Conservation (phyloP, 768 basidiomycete species). For the Lactifluus piperatus region DNA sequence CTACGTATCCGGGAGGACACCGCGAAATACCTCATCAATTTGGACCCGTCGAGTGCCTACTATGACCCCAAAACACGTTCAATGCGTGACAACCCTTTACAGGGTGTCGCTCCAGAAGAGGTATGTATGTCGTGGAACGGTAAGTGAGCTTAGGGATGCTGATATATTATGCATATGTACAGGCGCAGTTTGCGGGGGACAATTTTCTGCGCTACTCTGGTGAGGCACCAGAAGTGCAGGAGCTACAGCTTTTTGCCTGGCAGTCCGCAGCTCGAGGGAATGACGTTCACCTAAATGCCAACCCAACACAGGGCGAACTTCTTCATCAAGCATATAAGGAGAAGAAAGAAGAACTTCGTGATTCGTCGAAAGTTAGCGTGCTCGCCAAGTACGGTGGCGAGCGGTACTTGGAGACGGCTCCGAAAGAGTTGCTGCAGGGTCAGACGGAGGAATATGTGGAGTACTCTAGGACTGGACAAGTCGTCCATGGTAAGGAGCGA, state of each 20-base stretch:
- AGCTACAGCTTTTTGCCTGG: slow-evolving; percentile 95
- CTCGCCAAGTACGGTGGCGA: slow-evolving; percentile 92
- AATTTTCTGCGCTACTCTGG: slow-evolving; percentile 91
- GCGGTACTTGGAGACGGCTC: slow-evolving; percentile 81
- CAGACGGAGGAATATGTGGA: slow-evolving; percentile 98
- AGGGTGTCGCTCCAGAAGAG: slow-evolving; percentile 75
- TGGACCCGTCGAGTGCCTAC: slow-evolving; percentile 93
- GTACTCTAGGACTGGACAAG: slow-evolving; percentile 85
- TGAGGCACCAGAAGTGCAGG: slow-evolving; percentile 86
- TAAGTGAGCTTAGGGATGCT: slow-evolving; percentile 3
- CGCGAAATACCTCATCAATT: slow-evolving; percentile 95
- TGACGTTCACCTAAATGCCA: slow-evolving; percentile 91
- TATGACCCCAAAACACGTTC: slow-evolving; percentile 99
- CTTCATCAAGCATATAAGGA: slow-evolving; percentile 84
- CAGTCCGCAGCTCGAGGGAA: slow-evolving; percentile 89
- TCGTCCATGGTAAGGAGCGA: slow-evolving; percentile 86
- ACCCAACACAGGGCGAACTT: slow-evolving; percentile 91
- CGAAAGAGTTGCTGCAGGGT: slow-evolving; percentile 86
- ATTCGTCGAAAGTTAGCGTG: slow-evolving; percentile 82
- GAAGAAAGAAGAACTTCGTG: slow-evolving; percentile 88
- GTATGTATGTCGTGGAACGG: slow-evolving; percentile 39
- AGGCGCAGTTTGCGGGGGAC: slow-evolving; percentile 92
- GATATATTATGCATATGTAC: not conserved
- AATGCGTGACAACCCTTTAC: slow-evolving; percentile 93
- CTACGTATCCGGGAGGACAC: slow-evolving; percentile 98